Percentiles rank a stretch among this genome's conserved stretches.
Conservation (phyloP, 805 yeast species). For the Candida ipomoeae region DNA sequence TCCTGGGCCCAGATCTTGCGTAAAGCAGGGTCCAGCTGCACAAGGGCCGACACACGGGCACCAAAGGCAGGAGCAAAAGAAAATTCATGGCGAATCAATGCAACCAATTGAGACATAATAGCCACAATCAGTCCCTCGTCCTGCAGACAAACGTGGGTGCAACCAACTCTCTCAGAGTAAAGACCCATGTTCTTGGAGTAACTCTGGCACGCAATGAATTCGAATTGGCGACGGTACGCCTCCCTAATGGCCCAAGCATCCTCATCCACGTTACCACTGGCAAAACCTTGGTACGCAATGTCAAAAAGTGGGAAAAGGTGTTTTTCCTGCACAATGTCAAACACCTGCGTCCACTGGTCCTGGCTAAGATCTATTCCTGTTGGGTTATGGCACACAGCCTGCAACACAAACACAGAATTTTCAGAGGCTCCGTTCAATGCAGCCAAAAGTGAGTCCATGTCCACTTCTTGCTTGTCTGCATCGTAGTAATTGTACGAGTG, state of each 20-base stretch:
- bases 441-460: slow-evolving; percentile 23
- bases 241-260: slow-evolving; percentile 41
- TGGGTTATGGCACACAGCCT: slow-evolving; percentile 44
- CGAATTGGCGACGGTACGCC: slow-evolving; percentile 25
- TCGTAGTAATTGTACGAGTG: slow-evolving; percentile 31
- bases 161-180: slow-evolving; percentile 39
- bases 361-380: slow-evolving; percentile 38
- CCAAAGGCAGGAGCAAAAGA: slow-evolving; percentile 48
- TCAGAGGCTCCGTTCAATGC: slow-evolving; percentile 30
- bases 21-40: slow-evolving; percentile 24
- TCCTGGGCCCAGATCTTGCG: slow-evolving; percentile 33
- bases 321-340: slow-evolving; percentile 21
- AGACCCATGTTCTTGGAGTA: slow-evolving; percentile 42
- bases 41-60: slow-evolving; percentile 36
- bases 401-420: slow-evolving; percentile 34
- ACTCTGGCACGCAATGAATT: slow-evolving; percentile 30
- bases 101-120: slow-evolving; percentile 26
- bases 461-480: slow-evolving; percentile 24
- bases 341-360: slow-evolving; percentile 36
- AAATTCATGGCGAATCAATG: slow-evolving; percentile 36
- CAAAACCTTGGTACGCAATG: slow-evolving; percentile 42
- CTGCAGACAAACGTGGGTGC: slow-evolving; percentile 27
- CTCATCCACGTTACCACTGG: slow-evolving; percentile 24
- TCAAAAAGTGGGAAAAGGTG: slow-evolving; percentile 33
- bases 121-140: slow-evolving; percentile 9